Base-by-base conservation (phyloP, 345 rosid genomes). In the Syzygium jambos region DNA sequence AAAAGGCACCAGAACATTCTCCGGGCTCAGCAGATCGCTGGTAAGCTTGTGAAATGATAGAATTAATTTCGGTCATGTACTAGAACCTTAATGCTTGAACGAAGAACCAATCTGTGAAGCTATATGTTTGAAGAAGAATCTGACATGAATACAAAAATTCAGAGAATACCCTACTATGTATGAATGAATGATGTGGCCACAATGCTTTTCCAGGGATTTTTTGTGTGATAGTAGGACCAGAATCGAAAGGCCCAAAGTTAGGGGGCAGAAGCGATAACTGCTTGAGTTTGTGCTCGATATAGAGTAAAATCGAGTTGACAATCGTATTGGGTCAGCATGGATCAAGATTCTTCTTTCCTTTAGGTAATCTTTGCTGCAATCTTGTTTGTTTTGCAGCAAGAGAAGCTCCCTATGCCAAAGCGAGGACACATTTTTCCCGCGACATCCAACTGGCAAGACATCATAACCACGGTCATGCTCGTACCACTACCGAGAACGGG, bases 381-480 rank as follows among this genome's bases (percentile, higher is more conserved):
- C 49, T 73, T 21, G 77, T 87, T 86, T 59, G 30, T 61, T 85
- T 29, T 86, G 80, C 96, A 98, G 99, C 93, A 55, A 94, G 99
- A 94, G 99, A 97, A 77, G 99, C 99, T 84, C 98, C 99, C 4
- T 98, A 96, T 89, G 99, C 99, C n/a, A 98, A 98, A 90, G 92
- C 96, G 86, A 93, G 99, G 91, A 98, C 99, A 41, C 91, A 95
- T 1, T 88, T 92, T 68, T 92, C 98, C 4, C 95, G 95, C 86
- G 98, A 96, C 91, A 96, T 96, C 59, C 99, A 96, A 89, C 89
- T 96, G 97, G 85, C 95, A 84, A 94, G 96, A 92, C 94, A 95
- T 80, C 89, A 94, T 80, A 95, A 90, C 91, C 92, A 93, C 7
- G 94, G 92, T 61, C 91, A 95, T 85, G 92, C 97, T 85, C 95